Conservation (phyloP, 2,329 filamentous ascomycete genomes). For the Mycosphaerella arachidis region DNA sequence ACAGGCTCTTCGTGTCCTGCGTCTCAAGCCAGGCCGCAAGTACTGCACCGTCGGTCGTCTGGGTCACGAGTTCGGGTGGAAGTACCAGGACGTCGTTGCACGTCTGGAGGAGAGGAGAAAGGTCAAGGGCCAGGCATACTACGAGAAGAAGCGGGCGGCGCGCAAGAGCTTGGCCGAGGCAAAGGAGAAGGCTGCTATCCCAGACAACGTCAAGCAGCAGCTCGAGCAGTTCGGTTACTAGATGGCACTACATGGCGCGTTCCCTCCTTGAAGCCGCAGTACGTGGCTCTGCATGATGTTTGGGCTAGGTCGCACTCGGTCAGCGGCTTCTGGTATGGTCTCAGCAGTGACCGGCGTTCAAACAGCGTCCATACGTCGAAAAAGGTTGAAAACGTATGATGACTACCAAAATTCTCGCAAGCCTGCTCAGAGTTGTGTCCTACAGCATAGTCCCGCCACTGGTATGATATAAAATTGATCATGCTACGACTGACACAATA, state of each 20-base stretch:
- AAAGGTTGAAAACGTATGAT: constrained; percentile 14
- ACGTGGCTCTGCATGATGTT: constrained; percentile 13
- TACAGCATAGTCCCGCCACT: neutral
- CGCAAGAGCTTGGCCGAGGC: constrained; percentile 86
- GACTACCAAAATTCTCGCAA: neutral
- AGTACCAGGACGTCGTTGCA: constrained; percentile 98
- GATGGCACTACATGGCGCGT: constrained; percentile 25
- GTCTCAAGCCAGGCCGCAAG: constrained; percentile 98
- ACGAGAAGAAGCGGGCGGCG: constrained; percentile 98
- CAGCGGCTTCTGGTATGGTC: constrained; percentile 12
- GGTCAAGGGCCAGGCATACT: constrained; percentile 98
- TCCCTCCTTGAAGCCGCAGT: constrained; percentile 4
- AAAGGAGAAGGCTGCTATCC: constrained; percentile 84
- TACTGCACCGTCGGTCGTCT: constrained; percentile 99
- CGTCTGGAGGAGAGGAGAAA: constrained; percentile 99
- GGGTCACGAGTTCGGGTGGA: constrained; percentile 99
- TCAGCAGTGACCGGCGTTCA: constrained; percentile 15
- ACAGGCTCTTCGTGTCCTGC: constrained; percentile 92
- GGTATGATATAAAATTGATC: no score
- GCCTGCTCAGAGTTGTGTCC: neutral
- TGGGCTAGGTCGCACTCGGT: constrained; percentile 9
- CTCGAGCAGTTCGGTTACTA: constrained; percentile 93
- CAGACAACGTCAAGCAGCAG: constrained; percentile 81
- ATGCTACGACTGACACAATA: no score
- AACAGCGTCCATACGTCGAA: constrained; percentile 16